Evolutionary conservation across 2,329 filamentous ascomycete species (phyloP).

Genomic region (Colletotrichum costaricense): DNA sequence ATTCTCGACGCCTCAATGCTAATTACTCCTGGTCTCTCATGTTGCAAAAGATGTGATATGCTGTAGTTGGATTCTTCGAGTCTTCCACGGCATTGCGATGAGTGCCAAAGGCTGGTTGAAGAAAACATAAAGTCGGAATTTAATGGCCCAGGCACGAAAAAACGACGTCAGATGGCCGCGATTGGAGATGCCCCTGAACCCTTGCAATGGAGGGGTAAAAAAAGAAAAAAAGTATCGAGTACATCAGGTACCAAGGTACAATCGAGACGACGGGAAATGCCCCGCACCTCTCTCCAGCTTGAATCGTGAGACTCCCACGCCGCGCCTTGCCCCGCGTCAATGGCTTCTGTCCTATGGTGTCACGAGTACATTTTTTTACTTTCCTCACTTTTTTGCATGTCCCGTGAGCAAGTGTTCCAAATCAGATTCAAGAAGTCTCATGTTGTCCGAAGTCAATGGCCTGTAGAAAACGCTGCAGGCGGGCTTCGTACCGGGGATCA

Average conservation of each 20-base stretch:
- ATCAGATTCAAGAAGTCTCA: background rate
- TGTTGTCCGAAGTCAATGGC: background rate
- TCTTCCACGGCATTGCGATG: background rate
- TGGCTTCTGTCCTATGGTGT: background rate
- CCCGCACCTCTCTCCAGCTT: slow-evolving; percentile 6
- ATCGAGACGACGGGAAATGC: background rate
- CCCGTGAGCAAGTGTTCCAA: background rate
- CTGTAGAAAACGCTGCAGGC: background rate
- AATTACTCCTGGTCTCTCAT: no score
- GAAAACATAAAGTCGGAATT: background rate
- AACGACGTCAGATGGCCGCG: slow-evolving; percentile 14
- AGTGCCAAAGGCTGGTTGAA: background rate
- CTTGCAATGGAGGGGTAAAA: background rate
- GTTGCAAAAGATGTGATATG: no score
- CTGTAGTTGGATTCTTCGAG: background rate
- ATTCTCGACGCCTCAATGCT: no score
- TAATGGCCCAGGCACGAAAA: background rate
- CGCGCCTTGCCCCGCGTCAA: slow-evolving; percentile 11
- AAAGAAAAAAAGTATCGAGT: background rate
- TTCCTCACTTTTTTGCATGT: no score
- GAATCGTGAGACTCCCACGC: slow-evolving; percentile 10
- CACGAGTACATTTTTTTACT: background rate
- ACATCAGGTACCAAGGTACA: background rate
- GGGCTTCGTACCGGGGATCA: background rate
- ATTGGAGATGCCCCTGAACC: slow-evolving; percentile 18